Percentiles rank a stretch among this genome's conserved stretches.
Evolutionary conservation across 2,329 filamentous ascomycete genomes (phyloP).

Genomic region (Colletotrichum noveboracense): DNA sequence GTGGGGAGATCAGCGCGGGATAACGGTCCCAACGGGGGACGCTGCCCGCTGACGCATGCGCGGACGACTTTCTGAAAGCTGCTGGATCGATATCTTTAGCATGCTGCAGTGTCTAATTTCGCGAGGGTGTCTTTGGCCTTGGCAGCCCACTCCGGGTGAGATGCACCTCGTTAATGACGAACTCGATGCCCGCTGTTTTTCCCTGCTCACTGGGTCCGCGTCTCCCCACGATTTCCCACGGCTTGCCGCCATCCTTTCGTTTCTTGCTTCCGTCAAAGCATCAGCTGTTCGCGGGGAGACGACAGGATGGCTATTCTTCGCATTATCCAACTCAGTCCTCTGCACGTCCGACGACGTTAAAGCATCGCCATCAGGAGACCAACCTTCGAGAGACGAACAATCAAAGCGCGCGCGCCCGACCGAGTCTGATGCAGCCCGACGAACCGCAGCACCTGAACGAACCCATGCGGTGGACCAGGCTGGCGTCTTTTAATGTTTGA

Average conservation of each 20-base stretch:
- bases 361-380: not conserved
- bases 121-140: conserved; percentile 3
- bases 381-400: not conserved
- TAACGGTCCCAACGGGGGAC: not conserved
- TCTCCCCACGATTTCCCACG: not conserved
- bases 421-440: not conserved
- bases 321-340: not conserved
- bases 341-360: not conserved
- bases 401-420: not conserved
- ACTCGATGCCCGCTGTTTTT: conserved; percentile 10
- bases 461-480: not conserved
- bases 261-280: not conserved
- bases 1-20: conserved; percentile 12
- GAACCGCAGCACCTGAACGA: not conserved
- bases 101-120: conserved; percentile 15
- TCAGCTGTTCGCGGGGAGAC: not conserved
- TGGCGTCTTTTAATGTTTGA: not conserved
- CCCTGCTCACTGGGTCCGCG: not conserved
- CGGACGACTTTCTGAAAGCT: not conserved
- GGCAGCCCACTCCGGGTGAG: conserved; percentile 11
- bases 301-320: not conserved
- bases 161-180: conserved; percentile 10
- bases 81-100: conserved; percentile 12
- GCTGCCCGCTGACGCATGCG: not conserved
- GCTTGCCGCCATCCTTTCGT: not conserved